Evolutionary conservation across 140 eudicot species (phyloP), one percentile per base, ranked within the genome.

Genomic region (Senecio squalidus): DNA sequence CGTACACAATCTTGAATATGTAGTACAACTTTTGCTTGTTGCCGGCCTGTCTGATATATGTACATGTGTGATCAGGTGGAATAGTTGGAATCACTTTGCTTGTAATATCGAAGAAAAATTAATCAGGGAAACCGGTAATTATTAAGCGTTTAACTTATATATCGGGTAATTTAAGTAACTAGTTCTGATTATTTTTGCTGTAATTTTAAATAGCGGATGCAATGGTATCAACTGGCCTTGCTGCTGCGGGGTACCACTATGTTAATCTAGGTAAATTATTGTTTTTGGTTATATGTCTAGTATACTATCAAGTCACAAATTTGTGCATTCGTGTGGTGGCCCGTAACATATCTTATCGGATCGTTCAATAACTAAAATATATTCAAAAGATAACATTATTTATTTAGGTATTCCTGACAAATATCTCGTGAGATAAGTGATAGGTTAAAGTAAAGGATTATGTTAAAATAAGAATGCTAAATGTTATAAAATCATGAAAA

Each of bases 41-140:
- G 38, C 38, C 38, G 43, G 31, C 43, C 3, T 36, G 43, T 40
- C 15, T 44, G 50, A 13, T 44, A 44, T 44, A 0, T 44, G 24
- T 6, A 44, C 21, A 48, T 23, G 16, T 54, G 39, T 71, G 34
- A 66, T 57, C 76, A 88, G 96, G 65, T 88, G 96, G 97, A 89
- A 82, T 71, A 89, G 97, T 74, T 89, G 97, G 97, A 89, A 89
- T 62, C 97, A 89, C 57, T 89, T 89, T 59, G 71, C 46, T 6
- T 84, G 97, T 47, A 70, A 75, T 20, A 77, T 89, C 10, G 69
- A 89, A 13, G 95, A 89, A 71, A 75, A 76, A 38, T 26, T 89
- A 68, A 80, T 89, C 26, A 74, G 80, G 73, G 82, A 82, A 70
- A 80, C 77, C 14, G 77, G 77, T 72, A 62, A 53, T 13, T 27